Evolutionary conservation across 306 rosid genomes (phyloP).

Genomic region (Luffa acutangula): DNA sequence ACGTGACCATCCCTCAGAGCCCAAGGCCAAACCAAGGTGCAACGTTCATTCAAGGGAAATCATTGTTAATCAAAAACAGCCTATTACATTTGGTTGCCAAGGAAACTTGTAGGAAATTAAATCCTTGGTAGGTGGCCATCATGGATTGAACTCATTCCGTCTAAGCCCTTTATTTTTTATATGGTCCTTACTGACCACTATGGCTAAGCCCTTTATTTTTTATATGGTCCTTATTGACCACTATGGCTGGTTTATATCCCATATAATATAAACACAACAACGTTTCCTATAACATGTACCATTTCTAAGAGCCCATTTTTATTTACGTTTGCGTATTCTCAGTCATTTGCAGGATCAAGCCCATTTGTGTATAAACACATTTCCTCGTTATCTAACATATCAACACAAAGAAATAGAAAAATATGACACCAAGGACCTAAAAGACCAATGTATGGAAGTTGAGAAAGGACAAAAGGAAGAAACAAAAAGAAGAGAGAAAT

Average conservation of each 20-base stretch:
- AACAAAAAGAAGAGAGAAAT: neutral
- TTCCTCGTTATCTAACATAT: neutral
- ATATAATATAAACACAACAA: neutral
- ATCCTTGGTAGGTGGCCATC: no score
- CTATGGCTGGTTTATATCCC: neutral
- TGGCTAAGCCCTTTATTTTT: no score
- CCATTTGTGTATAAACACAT: no score
- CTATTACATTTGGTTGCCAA: no score
- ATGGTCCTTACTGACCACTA: no score
- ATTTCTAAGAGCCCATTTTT: neutral
- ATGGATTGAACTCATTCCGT: no score
- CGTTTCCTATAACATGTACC: neutral
- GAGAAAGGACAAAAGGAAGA: neutral
- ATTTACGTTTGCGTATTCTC: neutral
- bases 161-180: no score
- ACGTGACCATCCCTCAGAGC: neutral
- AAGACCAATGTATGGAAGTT: neutral
- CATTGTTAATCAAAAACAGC: no score
- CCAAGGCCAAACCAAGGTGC: neutral
- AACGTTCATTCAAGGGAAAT: no score
- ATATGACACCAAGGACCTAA: neutral
- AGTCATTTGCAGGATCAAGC: neutral
- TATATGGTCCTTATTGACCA: no score
- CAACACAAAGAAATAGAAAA: neutral
- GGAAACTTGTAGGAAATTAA: no score